Conservation (phyloP, 116 monocot species). For the Cymodocea nodosa region DNA sequence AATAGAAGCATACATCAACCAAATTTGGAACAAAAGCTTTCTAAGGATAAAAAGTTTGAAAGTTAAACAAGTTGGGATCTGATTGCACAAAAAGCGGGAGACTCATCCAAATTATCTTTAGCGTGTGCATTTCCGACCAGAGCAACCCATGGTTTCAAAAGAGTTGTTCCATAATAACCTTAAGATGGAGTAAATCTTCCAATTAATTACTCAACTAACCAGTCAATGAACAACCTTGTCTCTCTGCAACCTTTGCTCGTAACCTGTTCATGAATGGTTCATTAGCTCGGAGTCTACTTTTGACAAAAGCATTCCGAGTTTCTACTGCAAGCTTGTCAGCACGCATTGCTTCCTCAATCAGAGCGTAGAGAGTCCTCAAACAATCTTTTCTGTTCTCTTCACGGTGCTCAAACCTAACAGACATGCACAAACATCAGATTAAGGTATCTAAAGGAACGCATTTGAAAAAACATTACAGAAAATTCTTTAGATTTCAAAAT, state of each 20-base stretch:
- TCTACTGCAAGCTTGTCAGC: slow-evolving; percentile 68
- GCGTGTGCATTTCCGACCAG: too few species aligned
- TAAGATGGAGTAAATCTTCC: too few species aligned
- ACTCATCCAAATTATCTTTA: too few species aligned
- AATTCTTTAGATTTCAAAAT: too few species aligned
- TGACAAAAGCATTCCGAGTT: slow-evolving; percentile 53
- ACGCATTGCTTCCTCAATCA: slow-evolving; percentile 75
- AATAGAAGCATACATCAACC: too few species aligned
- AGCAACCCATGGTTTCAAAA: too few species aligned
- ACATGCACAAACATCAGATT: neutral
- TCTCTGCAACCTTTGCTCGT: slow-evolving; percentile 20
- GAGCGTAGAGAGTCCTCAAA: slow-evolving; percentile 68
- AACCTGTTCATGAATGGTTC: slow-evolving; percentile 65
- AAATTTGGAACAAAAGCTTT: too few species aligned
- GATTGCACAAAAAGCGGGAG: too few species aligned
- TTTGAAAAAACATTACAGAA: too few species aligned
- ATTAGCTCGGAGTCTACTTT: slow-evolving; percentile 58
- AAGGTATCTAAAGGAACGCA: neutral
- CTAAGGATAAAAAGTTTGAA: too few species aligned
- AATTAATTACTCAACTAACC: neutral
- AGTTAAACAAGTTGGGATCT: too few species aligned
- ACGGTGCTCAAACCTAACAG: slow-evolving; percentile 71
- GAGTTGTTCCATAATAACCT: too few species aligned
- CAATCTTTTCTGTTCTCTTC: slow-evolving; percentile 99
- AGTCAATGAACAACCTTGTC: neutral